Conservation (phyloP, 306 rosid genomes). For the Citrullus colocynthis region DNA sequence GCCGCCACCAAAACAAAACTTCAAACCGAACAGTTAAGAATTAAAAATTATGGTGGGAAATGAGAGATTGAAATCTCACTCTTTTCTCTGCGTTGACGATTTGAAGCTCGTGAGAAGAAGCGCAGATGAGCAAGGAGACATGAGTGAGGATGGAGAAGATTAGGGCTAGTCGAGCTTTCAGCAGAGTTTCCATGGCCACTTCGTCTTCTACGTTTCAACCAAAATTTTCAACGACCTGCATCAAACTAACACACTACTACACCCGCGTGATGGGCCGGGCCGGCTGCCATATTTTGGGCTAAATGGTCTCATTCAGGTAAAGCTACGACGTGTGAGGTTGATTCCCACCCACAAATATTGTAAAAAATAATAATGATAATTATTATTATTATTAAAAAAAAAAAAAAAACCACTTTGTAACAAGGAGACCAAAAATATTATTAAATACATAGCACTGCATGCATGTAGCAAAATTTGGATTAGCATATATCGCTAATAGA, state of each 20-base stretch:
- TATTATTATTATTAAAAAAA: too few species aligned
- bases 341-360: too few species aligned
- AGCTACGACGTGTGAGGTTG: too few species aligned
- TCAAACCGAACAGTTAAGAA: not conserved
- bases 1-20: not conserved
- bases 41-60: not conserved
- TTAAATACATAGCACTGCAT: too few species aligned
- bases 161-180: slow-evolving; percentile 24
- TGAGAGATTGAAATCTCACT: slow-evolving; percentile 26
- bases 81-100: slow-evolving; percentile 92
- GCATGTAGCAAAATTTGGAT: too few species aligned
- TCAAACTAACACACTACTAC: not conserved
- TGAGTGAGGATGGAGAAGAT: slow-evolving; percentile 20
- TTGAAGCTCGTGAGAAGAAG: slow-evolving; percentile 47
- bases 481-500: too few species aligned
- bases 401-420: too few species aligned
- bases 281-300: not conserved
- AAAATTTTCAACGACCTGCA: not conserved
- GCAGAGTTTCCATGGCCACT: slow-evolving; percentile 48
- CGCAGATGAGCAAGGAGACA: slow-evolving; percentile 17
- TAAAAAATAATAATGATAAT: too few species aligned
- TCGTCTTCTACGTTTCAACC: slow-evolving; percentile 2
- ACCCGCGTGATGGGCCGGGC: not conserved
- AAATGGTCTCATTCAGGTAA: not conserved
- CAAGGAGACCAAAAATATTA: too few species aligned